A percentile compares a stretch with the other conserved stretches of the same genome.
Conservation (phyloP, 371 early-diverging fungal species). For the Mortierella sp. region DNA sequence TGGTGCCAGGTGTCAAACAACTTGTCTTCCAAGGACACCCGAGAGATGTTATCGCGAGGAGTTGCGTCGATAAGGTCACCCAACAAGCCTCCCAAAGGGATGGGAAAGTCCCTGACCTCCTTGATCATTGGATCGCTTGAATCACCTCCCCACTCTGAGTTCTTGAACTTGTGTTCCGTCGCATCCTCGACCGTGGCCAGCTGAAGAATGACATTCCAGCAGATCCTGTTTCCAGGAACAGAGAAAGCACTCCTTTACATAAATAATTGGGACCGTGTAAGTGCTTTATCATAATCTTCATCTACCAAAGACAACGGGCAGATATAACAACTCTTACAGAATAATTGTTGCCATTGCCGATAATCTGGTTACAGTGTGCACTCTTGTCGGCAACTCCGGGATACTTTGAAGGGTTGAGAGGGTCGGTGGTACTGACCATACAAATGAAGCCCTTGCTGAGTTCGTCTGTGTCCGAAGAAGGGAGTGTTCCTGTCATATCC, state of each 20-base stretch:
- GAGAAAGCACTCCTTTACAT: conserved; percentile 10
- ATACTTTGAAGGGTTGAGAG: conserved; percentile 1
- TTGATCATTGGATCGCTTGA: conserved; percentile 17
- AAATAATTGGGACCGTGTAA: not conserved
- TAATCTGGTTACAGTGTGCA: no score
- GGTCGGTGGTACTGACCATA: conserved; percentile 7
- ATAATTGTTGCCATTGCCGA: no score
- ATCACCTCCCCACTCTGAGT: conserved; percentile 17
- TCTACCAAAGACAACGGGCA: no score
- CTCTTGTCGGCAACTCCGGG: not conserved
- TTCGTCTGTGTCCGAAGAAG: not conserved
- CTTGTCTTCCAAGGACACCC: conserved; percentile 24
- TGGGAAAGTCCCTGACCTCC: conserved; percentile 12
- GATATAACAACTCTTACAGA: no score
- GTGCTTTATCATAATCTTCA: no score
- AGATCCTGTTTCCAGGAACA: conserved; percentile 7
- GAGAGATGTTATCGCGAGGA: conserved; percentile 5
- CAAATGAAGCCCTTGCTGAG: not conserved
- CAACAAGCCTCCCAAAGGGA: conserved; percentile 8
- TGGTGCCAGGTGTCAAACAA: conserved; percentile 24
- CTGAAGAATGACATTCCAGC: conserved; percentile 14
- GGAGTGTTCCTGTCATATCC: not conserved
- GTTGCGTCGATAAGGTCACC: conserved; percentile 23
- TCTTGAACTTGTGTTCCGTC: not conserved
- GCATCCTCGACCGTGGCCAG: not conserved